These are phyloP conservation scores for Neofusicoccum sp. DNA, from an alignment of 2,329 filamentous ascomycete species.

Conservation along the genomic window DNA sequence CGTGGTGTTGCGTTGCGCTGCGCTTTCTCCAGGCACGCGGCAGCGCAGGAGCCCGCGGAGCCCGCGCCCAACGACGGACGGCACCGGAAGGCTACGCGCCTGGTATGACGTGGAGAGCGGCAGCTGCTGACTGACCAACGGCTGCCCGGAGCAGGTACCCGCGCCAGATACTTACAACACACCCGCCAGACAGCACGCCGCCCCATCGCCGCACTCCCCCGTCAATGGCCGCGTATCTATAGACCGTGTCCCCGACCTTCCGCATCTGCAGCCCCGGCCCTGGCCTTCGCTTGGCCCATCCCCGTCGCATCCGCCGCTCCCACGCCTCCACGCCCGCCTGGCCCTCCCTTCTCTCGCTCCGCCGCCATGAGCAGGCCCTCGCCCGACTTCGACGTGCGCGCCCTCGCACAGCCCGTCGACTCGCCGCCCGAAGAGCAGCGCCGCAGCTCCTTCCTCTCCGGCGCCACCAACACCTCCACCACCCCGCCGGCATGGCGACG, in stretches of 20 bases:
- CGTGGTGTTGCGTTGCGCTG: neutral
- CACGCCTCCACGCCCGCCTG: neutral
- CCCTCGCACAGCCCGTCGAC: constrained; percentile 52
- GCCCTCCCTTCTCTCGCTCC: neutral
- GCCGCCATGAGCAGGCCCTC: constrained; percentile 30
- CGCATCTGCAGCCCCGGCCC: neutral
- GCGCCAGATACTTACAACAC: neutral
- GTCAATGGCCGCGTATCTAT: neutral
- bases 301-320: neutral
- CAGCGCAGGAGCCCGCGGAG: neutral
- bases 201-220: neutral
- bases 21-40: too few species aligned
- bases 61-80: neutral
- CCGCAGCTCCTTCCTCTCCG: constrained; percentile 26
- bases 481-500: constrained; percentile 53
- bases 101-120: constrained; percentile 10
- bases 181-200: neutral
- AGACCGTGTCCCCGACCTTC: neutral
- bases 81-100: neutral
- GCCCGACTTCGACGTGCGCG: constrained; percentile 52
- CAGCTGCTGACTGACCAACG: neutral
- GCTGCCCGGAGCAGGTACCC: neutral
- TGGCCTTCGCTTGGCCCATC: neutral
- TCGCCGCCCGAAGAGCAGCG: constrained; percentile 47
- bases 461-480: neutral